Conservation (phyloP, 805 yeast species). For the Zygosaccharomyces bailii region DNA sequence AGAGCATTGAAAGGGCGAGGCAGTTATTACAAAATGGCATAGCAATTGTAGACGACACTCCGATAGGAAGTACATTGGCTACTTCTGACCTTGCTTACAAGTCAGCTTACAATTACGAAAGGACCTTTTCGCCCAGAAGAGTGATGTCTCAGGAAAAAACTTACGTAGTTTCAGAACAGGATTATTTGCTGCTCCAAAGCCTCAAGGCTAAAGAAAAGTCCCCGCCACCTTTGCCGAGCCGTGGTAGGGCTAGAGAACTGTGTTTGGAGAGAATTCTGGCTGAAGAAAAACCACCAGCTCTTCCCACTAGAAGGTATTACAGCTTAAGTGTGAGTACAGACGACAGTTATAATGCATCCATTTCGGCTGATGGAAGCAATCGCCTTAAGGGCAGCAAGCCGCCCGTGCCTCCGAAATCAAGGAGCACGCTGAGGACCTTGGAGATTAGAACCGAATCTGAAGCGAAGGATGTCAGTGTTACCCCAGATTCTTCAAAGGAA, state of each 20-base stretch:
- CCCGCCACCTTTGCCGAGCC: slow-evolving; percentile 20
- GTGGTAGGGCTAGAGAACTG: slow-evolving; percentile 26
- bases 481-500: no score
- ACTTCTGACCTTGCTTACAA: slow-evolving; percentile 22
- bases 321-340: background rate
- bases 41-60: background rate
- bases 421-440: background rate
- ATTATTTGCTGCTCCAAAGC: slow-evolving; percentile 26
- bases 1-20: slow-evolving; percentile 21
- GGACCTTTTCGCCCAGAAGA: slow-evolving; percentile 29
- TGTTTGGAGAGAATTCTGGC: slow-evolving; percentile 1
- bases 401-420: slow-evolving; percentile 13
- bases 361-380: background rate
- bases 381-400: slow-evolving; percentile 1
- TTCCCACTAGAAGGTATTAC: slow-evolving; percentile 5
- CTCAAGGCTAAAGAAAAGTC: slow-evolving; percentile 15
- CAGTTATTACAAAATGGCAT: slow-evolving; percentile 12
- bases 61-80: background rate
- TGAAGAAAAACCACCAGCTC: slow-evolving; percentile 6
- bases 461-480: no score
- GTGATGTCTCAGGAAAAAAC: slow-evolving; percentile 9
- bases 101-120: slow-evolving; percentile 35
- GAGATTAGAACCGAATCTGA: no score
- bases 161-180: slow-evolving; percentile 30
- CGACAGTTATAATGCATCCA: background rate